These are phyloP conservation scores for Endothia cerciana DNA, from an alignment of 2,329 filamentous ascomycete genomes.

Conservation along the genomic window DNA sequence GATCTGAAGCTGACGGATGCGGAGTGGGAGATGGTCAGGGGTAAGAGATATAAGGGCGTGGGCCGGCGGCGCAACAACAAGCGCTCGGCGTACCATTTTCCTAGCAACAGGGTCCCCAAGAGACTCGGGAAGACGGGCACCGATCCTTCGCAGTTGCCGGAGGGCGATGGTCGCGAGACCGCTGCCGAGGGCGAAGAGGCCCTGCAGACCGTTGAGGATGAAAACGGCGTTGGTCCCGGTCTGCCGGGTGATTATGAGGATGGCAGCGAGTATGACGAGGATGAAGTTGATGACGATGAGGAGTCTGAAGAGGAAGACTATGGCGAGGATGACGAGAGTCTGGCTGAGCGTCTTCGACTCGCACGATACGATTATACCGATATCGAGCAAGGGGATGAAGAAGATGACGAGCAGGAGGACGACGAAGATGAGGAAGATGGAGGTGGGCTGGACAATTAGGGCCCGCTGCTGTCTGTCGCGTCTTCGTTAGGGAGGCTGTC, in stretches of 20 bases:
- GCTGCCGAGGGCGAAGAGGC: slow-evolving; percentile 25
- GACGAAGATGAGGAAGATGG: slow-evolving; percentile 31
- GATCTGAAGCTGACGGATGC: slow-evolving; percentile 44
- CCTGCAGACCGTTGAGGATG: slow-evolving; percentile 32
- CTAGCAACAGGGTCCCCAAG: slow-evolving; percentile 16
- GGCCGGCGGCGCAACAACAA: slow-evolving; percentile 32
- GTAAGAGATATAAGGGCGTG: slow-evolving; percentile 38
- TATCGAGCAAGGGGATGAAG: slow-evolving; percentile 31
- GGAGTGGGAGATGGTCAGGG: slow-evolving; percentile 41
- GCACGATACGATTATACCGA: slow-evolving; percentile 23
- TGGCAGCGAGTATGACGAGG: slow-evolving; percentile 37
- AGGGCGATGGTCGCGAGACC: slow-evolving; percentile 17
- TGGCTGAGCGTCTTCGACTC: slow-evolving; percentile 17
- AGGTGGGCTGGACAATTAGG: slow-evolving; percentile 25
- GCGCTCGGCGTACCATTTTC: slow-evolving; percentile 34
- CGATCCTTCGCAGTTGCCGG: slow-evolving; percentile 9
- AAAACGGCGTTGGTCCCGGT: slow-evolving; percentile 13
- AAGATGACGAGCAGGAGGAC: slow-evolving; percentile 31
- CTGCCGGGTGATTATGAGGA: slow-evolving; percentile 32
- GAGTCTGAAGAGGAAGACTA: slow-evolving; percentile 34
- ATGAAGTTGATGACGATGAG: slow-evolving; percentile 33
- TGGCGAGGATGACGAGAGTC: slow-evolving; percentile 35
- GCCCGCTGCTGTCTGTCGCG: too few species aligned
- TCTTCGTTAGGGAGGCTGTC: neutral
- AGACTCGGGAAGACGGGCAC: slow-evolving; percentile 1